Conservation (phyloP, 1,284 basidiomycete genomes). For the Vanrija humicola region DNA sequence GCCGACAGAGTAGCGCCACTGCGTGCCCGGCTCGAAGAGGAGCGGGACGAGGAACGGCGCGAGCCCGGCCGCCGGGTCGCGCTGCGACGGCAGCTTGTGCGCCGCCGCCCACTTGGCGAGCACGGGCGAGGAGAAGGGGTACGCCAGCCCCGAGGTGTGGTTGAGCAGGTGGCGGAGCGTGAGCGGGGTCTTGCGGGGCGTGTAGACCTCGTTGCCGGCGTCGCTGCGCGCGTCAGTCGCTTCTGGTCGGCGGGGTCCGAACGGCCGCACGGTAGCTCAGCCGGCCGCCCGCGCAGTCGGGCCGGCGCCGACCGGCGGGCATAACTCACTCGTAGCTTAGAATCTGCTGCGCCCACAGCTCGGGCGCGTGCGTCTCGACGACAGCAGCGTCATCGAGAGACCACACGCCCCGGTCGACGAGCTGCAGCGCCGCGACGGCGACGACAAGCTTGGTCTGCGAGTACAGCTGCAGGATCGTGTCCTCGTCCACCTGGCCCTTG, state of each 20-base stretch:
- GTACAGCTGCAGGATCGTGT: slow-evolving; percentile 28
- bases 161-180: slow-evolving; percentile 37
- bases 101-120: background rate
- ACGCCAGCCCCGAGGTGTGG: slow-evolving; percentile 25
- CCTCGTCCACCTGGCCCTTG: slow-evolving; percentile 21
- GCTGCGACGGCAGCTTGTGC: background rate
- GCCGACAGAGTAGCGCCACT: slow-evolving; percentile 28
- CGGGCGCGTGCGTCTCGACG: slow-evolving; percentile 28
- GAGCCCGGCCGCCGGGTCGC: slow-evolving; percentile 13
- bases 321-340: slow-evolving; percentile 1
- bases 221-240: slow-evolving; percentile 1
- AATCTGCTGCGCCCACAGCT: slow-evolving; percentile 25
- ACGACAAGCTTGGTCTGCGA: slow-evolving; percentile 42
- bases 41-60: slow-evolving; percentile 18
- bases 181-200: slow-evolving; percentile 23
- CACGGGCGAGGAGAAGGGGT: background rate
- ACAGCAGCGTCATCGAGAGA: slow-evolving; percentile 26
- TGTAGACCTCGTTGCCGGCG: slow-evolving; percentile 21
- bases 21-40: slow-evolving; percentile 33
- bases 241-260: too few species aligned
- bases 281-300: too few species aligned
- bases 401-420: slow-evolving; percentile 36
- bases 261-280: too few species aligned
- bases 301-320: background rate
- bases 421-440: slow-evolving; percentile 36